phyloP scores from a whole-genome alignment of 225 moss, liverwort and hornwort genomes.

The Takakia lepidozioides region DNA sequence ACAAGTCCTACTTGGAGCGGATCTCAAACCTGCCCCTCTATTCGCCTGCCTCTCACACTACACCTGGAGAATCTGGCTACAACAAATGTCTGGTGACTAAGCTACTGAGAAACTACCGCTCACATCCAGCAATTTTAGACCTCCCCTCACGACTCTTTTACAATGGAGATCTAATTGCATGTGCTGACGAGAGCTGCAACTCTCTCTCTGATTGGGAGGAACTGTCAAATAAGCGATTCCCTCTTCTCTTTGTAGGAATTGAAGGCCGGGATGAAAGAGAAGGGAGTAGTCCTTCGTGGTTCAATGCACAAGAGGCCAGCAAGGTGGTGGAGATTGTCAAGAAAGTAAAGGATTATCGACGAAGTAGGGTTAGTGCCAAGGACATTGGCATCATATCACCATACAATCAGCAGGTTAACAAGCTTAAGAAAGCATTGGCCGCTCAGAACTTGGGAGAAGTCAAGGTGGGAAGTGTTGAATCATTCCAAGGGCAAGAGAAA shows the following conservation, averaged over 20 bases:
- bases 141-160: slow-evolving; percentile 57
- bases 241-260: slow-evolving; percentile 47
- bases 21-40: slow-evolving; percentile 39
- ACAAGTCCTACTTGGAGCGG: slow-evolving; percentile 50
- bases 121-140: slow-evolving; percentile 53
- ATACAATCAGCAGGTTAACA: slow-evolving; percentile 52
- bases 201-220: slow-evolving; percentile 49
- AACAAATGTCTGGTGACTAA: slow-evolving; percentile 50
- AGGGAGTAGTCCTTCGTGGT: slow-evolving; percentile 55
- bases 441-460: slow-evolving; percentile 37
- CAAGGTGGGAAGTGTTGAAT: slow-evolving; percentile 53
- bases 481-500: slow-evolving; percentile 56
- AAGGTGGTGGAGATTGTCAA: slow-evolving; percentile 51
- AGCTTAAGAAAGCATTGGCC: slow-evolving; percentile 46
- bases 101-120: slow-evolving; percentile 56
- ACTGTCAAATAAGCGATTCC: slow-evolving; percentile 40
- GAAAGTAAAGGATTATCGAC: slow-evolving; percentile 42
- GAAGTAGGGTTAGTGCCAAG: slow-evolving; percentile 29
- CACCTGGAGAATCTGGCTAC: too few species aligned
- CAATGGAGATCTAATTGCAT: slow-evolving; percentile 50
- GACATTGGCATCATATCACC: slow-evolving; percentile 57
- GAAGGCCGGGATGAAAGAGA: slow-evolving; percentile 57
- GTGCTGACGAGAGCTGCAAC: slow-evolving; percentile 48
- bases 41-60: slow-evolving; percentile 37
- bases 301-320: slow-evolving; percentile 58